Percentiles rank a stretch among this genome's conserved stretches.
phyloP scores from a whole-genome alignment of 257 asterid species.

The Parsonsia alboflavescens region DNA sequence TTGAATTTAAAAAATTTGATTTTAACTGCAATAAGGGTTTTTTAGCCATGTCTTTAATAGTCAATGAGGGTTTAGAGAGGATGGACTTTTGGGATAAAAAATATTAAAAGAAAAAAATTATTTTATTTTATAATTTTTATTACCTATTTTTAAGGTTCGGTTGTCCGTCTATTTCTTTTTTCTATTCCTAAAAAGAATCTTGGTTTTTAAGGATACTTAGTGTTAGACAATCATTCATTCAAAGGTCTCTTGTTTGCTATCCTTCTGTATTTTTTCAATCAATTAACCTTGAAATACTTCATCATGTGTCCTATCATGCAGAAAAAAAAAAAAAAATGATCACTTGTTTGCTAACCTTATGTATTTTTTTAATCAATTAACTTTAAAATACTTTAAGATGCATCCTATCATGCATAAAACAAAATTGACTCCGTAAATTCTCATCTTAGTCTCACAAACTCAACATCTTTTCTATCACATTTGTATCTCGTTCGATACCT shows the following conservation, averaged over 20 bases:
- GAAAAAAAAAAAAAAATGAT: not conserved
- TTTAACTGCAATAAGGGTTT: no score
- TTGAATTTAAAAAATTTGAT: no score
- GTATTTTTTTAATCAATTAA: not conserved
- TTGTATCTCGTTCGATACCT: not conserved
- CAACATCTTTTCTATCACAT: not conserved
- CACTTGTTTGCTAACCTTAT: no score
- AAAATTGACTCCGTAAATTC: not conserved
- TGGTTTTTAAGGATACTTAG: not conserved
- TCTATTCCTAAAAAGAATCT: no score
- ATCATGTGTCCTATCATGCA: not conserved
- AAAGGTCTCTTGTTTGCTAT: not conserved
- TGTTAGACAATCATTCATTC: not conserved
- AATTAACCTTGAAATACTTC: not conserved
- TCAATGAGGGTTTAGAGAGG: no score
- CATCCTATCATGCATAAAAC: not conserved
- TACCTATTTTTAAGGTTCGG: no score
- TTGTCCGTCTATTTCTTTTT: no score
- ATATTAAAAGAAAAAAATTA: no score
- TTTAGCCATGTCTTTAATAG: no score
- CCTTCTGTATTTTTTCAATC: not conserved
- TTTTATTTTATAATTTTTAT: no score
- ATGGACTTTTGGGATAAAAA: no score
- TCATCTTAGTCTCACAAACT: not conserved
- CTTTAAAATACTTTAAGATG: not conserved